Conservation (phyloP, 2,329 filamentous ascomycete species). For the Arthroderma sp. region DNA sequence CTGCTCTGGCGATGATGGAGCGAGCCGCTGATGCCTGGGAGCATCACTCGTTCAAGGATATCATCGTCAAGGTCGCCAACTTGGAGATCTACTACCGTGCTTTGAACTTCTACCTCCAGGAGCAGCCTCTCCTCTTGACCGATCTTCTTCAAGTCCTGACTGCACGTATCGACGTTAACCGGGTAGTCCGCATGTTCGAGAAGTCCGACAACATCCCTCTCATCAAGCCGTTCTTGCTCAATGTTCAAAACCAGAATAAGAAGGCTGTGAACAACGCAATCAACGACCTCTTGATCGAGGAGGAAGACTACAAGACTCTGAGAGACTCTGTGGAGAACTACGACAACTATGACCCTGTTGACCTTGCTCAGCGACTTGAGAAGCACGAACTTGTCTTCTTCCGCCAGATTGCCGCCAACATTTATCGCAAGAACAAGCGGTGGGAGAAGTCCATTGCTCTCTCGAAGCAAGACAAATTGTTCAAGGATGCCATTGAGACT, state of each 20-base stretch:
- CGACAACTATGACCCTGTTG: conserved; percentile 95
- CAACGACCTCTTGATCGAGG: conserved; percentile 93
- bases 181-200: conserved; percentile 98
- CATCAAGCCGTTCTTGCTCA: conserved; percentile 97
- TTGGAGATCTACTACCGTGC: conserved; percentile 98
- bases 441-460: conserved; percentile 98
- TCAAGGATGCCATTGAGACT: conserved; percentile 98
- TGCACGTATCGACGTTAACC: conserved; percentile 91
- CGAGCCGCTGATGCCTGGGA: conserved; percentile 96
- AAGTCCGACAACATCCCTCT: conserved; percentile 95
- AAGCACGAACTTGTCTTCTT: conserved; percentile 98
- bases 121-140: conserved; percentile 91
- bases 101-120: conserved; percentile 92
- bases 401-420: conserved; percentile 93
- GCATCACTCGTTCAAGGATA: conserved; percentile 99
- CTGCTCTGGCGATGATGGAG: conserved; percentile 94
- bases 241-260: conserved; percentile 95
- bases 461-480: conserved; percentile 98
- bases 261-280: conserved; percentile 95
- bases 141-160: conserved; percentile 86
- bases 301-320: conserved; percentile 98
- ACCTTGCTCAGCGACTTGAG: conserved; percentile 82
- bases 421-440: conserved; percentile 99
- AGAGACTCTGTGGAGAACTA: conserved; percentile 97
- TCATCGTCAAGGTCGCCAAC: conserved; percentile 93